Evolutionary conservation across 1,284 basidiomycete species (phyloP), one percentile per base, ranked within the genome.

Genomic region (Filobasidium uniguttulatum): DNA sequence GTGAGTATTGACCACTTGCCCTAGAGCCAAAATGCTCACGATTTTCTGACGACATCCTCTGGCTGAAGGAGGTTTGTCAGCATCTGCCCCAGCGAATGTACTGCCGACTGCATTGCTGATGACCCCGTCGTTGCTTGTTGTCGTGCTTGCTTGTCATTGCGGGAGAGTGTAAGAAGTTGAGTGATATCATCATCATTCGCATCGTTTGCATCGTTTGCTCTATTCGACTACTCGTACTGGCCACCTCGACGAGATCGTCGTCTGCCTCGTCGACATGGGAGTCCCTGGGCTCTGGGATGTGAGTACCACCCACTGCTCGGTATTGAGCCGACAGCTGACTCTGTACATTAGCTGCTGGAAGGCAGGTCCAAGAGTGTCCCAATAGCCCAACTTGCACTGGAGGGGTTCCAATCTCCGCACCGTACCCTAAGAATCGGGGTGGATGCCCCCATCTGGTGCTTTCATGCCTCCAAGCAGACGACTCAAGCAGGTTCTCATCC

Each of bases 381-480:
- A 23, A 43, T 43, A 23, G 12, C 40, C 26, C 40, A 26, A 23
- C 40, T 43, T 15, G 15, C 40, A 15, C 40, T 43, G 15, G 19
- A 10, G 9, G 40, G 15, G 9, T 43, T 43, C 40, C 3, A 43
- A 8, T 3, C 23, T 26, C 5, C 22, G 3, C 10, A 28, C 40
- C 20, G 20, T 19, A 67, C 66, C 0, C 54, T 71, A n/a, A 61
- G 65, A 12, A 56, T 72, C 15, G 71, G 71, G 1, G 63, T 73
- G 40, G 71, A 73, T 52, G 65, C 70, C 15, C 65, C 66, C 30
- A 67, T 71, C 29, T 74, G 72, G 73, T 67, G 73, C 31, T 73
- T 72, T 46, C 73, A 74, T 49, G 68, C 71, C 5, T 60, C 64
- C 31, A 23, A 19, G n/a, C 40, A 43, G 29, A 28, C 40, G 25